Percentiles rank a stretch among this genome's conserved stretches.
phyloP scores from a whole-genome alignment of 495 filamentous ascomycete species.

The Lasiosphaeria ovina region DNA sequence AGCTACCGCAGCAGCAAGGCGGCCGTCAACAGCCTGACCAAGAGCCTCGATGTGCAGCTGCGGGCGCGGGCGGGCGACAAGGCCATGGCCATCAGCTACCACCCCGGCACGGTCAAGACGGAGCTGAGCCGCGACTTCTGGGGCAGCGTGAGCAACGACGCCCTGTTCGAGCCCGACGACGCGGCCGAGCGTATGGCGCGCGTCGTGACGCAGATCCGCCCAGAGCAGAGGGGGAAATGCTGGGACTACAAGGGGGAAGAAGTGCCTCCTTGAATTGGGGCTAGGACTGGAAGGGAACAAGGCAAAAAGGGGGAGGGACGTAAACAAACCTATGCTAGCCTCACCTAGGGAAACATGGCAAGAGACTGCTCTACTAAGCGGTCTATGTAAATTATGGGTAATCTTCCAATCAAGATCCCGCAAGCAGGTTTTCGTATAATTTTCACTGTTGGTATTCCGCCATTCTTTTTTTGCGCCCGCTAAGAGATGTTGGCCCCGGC shows the following conservation, averaged over 20 bases:
- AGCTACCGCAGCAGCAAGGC: conserved; percentile 73
- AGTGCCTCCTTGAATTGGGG: conserved; percentile 51
- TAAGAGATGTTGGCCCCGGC: background rate
- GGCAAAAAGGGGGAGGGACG: background rate
- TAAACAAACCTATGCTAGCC: background rate
- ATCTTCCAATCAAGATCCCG: background rate
- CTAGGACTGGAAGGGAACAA: background rate
- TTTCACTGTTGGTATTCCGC: background rate
- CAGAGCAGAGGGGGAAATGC: conserved; percentile 60
- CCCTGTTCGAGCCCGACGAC: conserved; percentile 61
- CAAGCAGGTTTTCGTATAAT: background rate
- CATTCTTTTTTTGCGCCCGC: background rate
- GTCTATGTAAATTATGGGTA: background rate
- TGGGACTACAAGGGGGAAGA: conserved; percentile 80
- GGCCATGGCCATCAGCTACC: conserved; percentile 66
- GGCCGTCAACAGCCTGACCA: conserved; percentile 65
- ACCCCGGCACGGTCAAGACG: conserved; percentile 81
- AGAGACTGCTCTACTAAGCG: too few species aligned
- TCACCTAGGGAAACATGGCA: too few species aligned
- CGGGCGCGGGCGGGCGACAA: conserved; percentile 50
- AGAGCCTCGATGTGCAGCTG: conserved; percentile 71
- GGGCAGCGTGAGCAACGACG: conserved; percentile 55
- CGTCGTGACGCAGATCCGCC: conserved; percentile 44
- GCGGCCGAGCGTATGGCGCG: conserved; percentile 59
- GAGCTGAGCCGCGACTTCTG: conserved; percentile 71